Evolutionary conservation across 129 eudicot genomes (phyloP).

Genomic region (Helichrysum umbraculigerum): DNA sequence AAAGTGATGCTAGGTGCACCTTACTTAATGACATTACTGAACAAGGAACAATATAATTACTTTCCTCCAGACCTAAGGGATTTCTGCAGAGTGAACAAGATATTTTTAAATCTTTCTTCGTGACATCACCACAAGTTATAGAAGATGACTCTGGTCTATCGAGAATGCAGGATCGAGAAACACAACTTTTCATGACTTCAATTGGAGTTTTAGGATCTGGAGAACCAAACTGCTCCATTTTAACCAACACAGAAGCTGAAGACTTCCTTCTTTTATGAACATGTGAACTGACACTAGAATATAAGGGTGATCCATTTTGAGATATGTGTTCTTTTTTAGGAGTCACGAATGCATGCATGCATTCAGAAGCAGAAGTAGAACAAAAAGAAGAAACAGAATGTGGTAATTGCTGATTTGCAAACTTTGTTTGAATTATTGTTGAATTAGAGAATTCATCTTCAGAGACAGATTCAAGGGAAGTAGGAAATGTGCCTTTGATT

Average conservation of each 20-base stretch:
- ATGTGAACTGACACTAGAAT: conserved; percentile 64
- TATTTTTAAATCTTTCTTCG: conserved; percentile 45
- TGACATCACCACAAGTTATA: conserved; percentile 37
- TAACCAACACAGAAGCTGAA: conserved; percentile 32
- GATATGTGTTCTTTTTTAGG: conserved; percentile 43
- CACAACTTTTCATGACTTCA: conserved; percentile 25
- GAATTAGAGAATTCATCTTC: conserved; percentile 48
- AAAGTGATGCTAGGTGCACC: conserved; percentile 49
- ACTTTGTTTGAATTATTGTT: conserved; percentile 39
- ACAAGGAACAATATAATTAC: conserved; percentile 46
- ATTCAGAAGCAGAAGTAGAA: conserved; percentile 32
- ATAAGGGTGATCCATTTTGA: conserved; percentile 41
- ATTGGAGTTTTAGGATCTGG: conserved; percentile 37
- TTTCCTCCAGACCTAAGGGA: conserved; percentile 75
- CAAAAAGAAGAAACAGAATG: conserved; percentile 30
- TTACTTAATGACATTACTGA: conserved; percentile 52
- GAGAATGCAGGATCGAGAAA: conserved; percentile 20
- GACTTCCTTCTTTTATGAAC: conserved; percentile 57
- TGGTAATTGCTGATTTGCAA: conserved; percentile 33
- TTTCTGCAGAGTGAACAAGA: conserved; percentile 60
- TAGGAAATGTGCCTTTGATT: conserved; percentile 8
- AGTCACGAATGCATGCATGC: conserved; percentile 40
- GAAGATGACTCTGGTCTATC: conserved; percentile 32
- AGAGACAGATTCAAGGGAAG: conserved; percentile 40
- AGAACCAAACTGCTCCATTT: conserved; percentile 32